phyloP scores from a whole-genome alignment of 1,139 yeast genomes.

The Hemisphaericaspora xylofermentans region DNA sequence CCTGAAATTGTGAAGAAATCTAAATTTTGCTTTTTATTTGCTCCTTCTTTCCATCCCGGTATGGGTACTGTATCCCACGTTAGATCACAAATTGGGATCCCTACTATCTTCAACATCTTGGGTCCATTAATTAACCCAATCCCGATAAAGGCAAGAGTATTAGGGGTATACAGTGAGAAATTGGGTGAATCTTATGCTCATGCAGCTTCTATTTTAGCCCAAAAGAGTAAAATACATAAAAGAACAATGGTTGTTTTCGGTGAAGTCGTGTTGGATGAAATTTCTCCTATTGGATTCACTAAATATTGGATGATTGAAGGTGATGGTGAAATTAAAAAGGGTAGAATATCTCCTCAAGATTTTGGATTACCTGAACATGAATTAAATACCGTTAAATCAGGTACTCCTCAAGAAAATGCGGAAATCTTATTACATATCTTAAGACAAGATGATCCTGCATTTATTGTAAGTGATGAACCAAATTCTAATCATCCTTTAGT shows the following conservation, averaged over 20 bases:
- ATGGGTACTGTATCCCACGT: slow-evolving; percentile 83
- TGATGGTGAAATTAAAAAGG: slow-evolving; percentile 36
- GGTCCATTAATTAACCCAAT: slow-evolving; percentile 95
- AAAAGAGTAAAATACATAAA: slow-evolving; percentile 43
- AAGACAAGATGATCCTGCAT: slow-evolving; percentile 48
- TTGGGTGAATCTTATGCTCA: slow-evolving; percentile 84
- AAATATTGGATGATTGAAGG: slow-evolving; percentile 71
- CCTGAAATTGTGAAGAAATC: slow-evolving; percentile 58
- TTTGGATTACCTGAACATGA: slow-evolving; percentile 81
- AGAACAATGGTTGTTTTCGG: slow-evolving; percentile 91
- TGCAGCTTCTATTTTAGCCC: slow-evolving; percentile 61
- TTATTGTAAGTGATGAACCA: slow-evolving; percentile 23
- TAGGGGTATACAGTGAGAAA: slow-evolving; percentile 82
- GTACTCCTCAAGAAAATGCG: slow-evolving; percentile 88
- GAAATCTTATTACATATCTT: slow-evolving; percentile 55
- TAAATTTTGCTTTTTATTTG: slow-evolving; percentile 75
- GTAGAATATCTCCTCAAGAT: slow-evolving; percentile 57
- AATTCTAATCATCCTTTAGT: slow-evolving; percentile 58
- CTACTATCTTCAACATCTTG: slow-evolving; percentile 87
- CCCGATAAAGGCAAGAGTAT: slow-evolving; percentile 73
- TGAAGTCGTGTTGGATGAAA: slow-evolving; percentile 85
- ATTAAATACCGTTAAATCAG: slow-evolving; percentile 67
- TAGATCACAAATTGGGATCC: slow-evolving; percentile 76
- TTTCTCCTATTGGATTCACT: slow-evolving; percentile 83
- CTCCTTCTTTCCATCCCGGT: slow-evolving; percentile 94